Percentiles rank a stretch among this genome's conserved stretches.
Conservation (phyloP, 2,329 filamentous ascomycete genomes). For the Hypoxylon sp. region DNA sequence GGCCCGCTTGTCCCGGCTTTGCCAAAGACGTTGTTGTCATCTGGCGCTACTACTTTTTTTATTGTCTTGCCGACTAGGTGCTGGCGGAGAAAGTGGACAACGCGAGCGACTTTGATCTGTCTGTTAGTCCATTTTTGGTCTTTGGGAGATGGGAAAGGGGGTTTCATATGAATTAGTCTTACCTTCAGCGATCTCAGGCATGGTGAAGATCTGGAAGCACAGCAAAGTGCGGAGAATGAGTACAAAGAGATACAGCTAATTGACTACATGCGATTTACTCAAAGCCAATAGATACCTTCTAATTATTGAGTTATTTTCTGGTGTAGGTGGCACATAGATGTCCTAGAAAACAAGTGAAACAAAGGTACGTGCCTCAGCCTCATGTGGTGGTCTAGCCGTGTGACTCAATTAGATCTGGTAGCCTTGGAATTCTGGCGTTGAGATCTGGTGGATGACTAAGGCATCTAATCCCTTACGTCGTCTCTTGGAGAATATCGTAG, state of each 20-base stretch:
- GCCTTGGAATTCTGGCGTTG: conserved; percentile 32
- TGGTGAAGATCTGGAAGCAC: conserved; percentile 19
- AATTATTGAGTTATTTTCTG: background rate
- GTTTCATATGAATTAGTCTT: conserved; percentile 17
- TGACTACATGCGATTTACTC: background rate
- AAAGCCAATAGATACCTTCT: too few species aligned
- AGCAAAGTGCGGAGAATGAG: conserved; percentile 1
- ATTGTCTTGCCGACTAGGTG: conserved; percentile 89
- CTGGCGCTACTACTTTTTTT: conserved; percentile 75
- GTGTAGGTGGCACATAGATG: background rate
- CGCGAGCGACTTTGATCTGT: conserved; percentile 76
- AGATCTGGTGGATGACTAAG: conserved; percentile 14
- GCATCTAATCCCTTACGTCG: background rate
- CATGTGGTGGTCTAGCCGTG: conserved; percentile 17
- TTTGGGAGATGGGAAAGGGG: conserved; percentile 11
- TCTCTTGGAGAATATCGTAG: background rate
- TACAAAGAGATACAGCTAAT: conserved; percentile 7
- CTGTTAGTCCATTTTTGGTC: conserved; percentile 26
- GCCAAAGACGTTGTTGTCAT: conserved; percentile 90
- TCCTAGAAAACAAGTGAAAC: conserved; percentile 3
- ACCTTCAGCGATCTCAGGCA: conserved; percentile 53
- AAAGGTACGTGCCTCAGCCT: conserved; percentile 21
- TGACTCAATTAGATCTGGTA: conserved; percentile 36
- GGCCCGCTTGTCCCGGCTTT: conserved; percentile 86
- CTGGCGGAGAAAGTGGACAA: conserved; percentile 86